Percentiles rank a stretch among this genome's conserved stretches.
Evolutionary conservation across 1,284 basidiomycete genomes (phyloP).

Genomic region (Athelia sp.): DNA sequence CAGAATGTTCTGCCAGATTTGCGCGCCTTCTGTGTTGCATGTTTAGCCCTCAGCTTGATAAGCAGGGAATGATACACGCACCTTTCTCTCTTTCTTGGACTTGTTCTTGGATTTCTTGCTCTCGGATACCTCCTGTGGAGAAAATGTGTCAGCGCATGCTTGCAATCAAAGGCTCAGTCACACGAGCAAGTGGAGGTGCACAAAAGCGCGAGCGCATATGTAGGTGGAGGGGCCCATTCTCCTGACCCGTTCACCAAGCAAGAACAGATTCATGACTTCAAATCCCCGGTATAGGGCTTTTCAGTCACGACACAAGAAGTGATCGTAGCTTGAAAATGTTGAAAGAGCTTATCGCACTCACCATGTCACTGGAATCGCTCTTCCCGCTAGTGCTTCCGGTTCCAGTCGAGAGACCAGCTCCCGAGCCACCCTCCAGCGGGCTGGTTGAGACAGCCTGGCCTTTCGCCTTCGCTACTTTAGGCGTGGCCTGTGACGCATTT

Average conservation of each 20-base stretch:
- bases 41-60: constrained; percentile 11
- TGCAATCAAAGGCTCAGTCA: constrained; percentile 1
- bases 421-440: constrained; percentile 5
- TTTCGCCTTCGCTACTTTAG: constrained; percentile 37
- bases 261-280: not conserved
- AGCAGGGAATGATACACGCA: constrained; percentile 5
- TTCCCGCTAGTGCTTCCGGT: constrained; percentile 4
- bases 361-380: constrained; percentile 9
- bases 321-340: not conserved
- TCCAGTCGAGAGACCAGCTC: not conserved
- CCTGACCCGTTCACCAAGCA: not conserved
- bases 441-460: constrained; percentile 10
- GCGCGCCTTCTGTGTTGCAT: not conserved
- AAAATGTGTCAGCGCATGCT: constrained; percentile 14
- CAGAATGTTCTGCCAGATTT: constrained; percentile 21
- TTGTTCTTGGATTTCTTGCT: constrained; percentile 16
- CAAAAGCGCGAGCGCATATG: not conserved
- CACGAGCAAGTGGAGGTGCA: not conserved
- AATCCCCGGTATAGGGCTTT: not conserved
- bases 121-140: constrained; percentile 15
- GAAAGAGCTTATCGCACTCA: constrained; percentile 14
- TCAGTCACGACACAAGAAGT: constrained; percentile 1
- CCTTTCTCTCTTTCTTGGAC: constrained; percentile 17
- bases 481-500: constrained; percentile 45
- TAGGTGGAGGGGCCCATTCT: not conserved